Base-by-base conservation (phyloP, 495 filamentous ascomycete genomes). In the Trichocladium antarcticum region DNA sequence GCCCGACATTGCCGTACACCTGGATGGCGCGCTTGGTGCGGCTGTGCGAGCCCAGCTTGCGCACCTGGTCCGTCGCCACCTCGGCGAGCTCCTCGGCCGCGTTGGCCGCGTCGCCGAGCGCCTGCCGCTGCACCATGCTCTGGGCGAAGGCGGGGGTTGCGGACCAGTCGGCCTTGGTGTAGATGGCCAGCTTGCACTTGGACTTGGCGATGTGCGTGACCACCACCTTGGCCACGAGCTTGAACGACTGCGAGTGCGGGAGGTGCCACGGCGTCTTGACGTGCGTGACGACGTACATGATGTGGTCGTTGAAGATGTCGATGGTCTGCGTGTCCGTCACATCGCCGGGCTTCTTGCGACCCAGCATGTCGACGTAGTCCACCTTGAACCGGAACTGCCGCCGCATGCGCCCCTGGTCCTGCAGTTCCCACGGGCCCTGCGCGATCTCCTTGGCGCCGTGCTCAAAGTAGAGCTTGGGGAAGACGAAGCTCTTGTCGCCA, bases 271-370 rank as follows among this genome's bases (percentile, higher is more conserved):
- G 89, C 0, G 79, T 84, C 57, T 87, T 87, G 51, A 80, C 79
- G 61, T 96, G 86, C 12, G 86, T 88, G 39, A 97, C 76, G 34
- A 95, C 87, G 64, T 98, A 98, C 63, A 89, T 95, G 37, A 97
- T 74, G 61, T 97, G 90, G 54, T 97, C 93, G 64, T 89, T 94
- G 57, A 85, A 78, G 17, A 94, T 75, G 46, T 98, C 92, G 48
- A 98, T 87, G 51, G 83, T 79, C 61, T 98, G 92, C 55, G 84
- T 80, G 65, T 97, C 92, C 3, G 76, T 74, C 31, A 95, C 78
- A 42, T 79, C 76, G 51, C 72, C 72, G 41, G 75, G 67, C 45
- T 72, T 74, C 57, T 62, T 57, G 57, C 68, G 74, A 70, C 85
- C 77, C 24, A 92, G 66, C 45, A 83, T 65, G 59, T 84, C 77